A percentile compares a stretch with the other conserved stretches of the same genome.
Conservation (phyloP, 345 rosid genomes). For the Eucalyptus regnans region DNA sequence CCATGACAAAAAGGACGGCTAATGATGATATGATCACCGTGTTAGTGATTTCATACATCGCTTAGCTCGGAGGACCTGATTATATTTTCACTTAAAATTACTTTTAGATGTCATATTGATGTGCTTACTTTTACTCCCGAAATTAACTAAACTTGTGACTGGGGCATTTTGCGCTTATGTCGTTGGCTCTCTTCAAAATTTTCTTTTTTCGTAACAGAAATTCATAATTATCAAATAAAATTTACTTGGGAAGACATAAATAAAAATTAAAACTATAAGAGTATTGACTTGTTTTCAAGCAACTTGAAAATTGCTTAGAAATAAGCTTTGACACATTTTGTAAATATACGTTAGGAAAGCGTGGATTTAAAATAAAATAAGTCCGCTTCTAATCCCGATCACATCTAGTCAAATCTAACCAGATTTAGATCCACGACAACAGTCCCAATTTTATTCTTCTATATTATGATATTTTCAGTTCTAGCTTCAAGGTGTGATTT, state of each 20-base stretch:
- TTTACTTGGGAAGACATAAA: not conserved
- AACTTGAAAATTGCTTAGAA: not conserved
- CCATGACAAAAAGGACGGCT: not conserved
- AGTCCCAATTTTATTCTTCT: not conserved
- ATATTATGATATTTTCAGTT: not conserved
- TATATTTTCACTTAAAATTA: too few relatives aligned
- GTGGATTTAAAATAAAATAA: not conserved
- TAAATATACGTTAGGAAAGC: not conserved
- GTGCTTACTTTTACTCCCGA: too few relatives aligned
- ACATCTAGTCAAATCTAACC: too few relatives aligned
- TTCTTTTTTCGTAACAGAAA: not conserved
- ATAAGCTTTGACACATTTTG: not conserved
- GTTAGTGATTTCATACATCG: not conserved
- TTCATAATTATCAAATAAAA: not conserved
- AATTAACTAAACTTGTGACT: too few relatives aligned
- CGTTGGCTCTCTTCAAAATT: not conserved
- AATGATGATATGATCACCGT: not conserved
- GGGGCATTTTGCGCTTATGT: too few relatives aligned
- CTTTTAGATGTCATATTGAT: too few relatives aligned
- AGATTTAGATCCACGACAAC: too few relatives aligned
- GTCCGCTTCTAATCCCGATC: not conserved
- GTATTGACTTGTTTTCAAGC: not conserved
- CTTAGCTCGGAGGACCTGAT: too few relatives aligned
- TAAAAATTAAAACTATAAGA: not conserved
- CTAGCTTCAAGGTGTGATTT: not conserved